Percentiles rank a stretch among this genome's conserved stretches.
Conservation (phyloP, 208 protist species). For the Acanthamoeba triangularis region DNA sequence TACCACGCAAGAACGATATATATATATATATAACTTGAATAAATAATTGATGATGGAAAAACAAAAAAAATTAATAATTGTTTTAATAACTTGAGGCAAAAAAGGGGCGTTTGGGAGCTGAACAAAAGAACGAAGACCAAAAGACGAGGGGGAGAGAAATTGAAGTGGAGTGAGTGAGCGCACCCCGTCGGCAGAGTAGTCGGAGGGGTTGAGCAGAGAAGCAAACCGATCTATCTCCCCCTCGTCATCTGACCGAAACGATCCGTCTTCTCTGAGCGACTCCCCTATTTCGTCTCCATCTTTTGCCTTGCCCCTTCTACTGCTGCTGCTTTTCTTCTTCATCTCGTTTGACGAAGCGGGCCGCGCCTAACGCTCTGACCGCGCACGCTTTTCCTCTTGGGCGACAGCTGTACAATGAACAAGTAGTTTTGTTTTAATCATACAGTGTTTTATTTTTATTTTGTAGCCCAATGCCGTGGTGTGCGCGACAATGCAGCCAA, state of each 20-base stretch:
- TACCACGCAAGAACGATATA: too few species aligned
- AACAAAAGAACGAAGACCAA: neutral
- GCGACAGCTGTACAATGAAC: too few species aligned
- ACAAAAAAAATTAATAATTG: too few species aligned
- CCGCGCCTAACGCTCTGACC: too few species aligned
- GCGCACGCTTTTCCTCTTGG: neutral
- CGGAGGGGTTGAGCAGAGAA: neutral
- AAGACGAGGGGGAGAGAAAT: neutral
- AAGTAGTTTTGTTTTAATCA: too few species aligned
- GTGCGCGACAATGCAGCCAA: too few species aligned
- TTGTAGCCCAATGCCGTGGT: too few species aligned
- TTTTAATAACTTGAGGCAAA: too few species aligned
- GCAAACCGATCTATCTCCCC: neutral
- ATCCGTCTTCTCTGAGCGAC: neutral
- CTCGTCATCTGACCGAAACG: neutral
- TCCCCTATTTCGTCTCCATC: neutral
- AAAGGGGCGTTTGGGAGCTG: neutral
- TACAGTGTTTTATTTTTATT: too few species aligned
- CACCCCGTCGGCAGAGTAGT: conserved; percentile 13
- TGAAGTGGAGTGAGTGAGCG: neutral
- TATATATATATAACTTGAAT: too few species aligned
- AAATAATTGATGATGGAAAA: too few species aligned
- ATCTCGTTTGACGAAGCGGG: too few species aligned
- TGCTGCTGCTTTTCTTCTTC: neutral
- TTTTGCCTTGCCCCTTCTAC: neutral